phyloP scores from a whole-genome alignment of 2,329 filamentous ascomycete species.

The Diaporthe capsici region DNA sequence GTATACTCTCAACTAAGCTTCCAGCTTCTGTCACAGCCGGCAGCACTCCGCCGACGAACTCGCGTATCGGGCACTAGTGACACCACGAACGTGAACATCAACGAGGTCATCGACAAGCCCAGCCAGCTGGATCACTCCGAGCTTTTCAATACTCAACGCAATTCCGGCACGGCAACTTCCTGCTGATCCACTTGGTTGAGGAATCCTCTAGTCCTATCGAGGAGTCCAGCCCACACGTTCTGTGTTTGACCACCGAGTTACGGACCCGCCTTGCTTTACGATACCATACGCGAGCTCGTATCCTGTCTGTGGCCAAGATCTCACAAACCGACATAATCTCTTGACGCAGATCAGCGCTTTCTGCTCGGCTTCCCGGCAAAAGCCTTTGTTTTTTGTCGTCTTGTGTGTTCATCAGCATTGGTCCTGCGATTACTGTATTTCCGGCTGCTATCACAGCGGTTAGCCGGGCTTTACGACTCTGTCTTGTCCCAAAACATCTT shows the following conservation, averaged over 20 bases:
- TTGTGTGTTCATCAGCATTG: conserved; percentile 7
- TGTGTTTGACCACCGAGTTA: conserved; percentile 8
- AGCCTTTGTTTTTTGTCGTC: not conserved
- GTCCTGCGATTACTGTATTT: not conserved
- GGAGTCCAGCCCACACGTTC: not conserved
- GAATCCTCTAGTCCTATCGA: conserved; percentile 3
- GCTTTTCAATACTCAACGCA: not conserved
- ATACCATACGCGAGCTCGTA: conserved; percentile 7
- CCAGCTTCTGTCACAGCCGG: not conserved
- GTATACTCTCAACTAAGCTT: not conserved
- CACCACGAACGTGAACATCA: not conserved
- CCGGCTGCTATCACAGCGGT: not conserved
- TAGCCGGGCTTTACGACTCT: not conserved
- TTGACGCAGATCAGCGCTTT: not conserved
- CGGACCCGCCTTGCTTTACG: not conserved
- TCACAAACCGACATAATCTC: not conserved
- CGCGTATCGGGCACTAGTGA: not conserved
- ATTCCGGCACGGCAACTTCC: conserved; percentile 1
- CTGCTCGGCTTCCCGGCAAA: not conserved
- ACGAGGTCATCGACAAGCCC: not conserved
- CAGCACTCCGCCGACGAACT: not conserved
- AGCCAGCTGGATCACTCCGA: not conserved
- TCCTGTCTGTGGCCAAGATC: not conserved
- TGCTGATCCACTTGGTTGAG: not conserved
- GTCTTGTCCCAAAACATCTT: not conserved